phyloP scores from a whole-genome alignment of 164 flowering plant species.

The Magnolia changhungtana region DNA sequence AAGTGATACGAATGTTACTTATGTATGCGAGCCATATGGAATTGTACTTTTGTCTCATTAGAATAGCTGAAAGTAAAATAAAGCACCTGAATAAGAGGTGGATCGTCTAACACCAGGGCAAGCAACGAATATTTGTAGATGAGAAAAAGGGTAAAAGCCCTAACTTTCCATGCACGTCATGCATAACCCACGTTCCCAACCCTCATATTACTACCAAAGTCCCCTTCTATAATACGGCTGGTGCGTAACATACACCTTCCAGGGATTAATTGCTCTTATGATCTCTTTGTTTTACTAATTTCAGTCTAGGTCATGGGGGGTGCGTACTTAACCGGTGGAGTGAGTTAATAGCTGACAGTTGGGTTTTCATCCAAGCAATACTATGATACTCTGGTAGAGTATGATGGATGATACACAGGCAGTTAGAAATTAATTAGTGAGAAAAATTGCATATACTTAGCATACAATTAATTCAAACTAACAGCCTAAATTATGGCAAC shows the following conservation, averaged over 20 bases:
- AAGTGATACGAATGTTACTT: background rate
- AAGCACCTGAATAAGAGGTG: conserved; percentile 14
- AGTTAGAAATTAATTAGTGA: too few relatives aligned
- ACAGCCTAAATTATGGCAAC: too few relatives aligned
- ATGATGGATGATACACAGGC: too few relatives aligned
- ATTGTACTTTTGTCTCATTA: conserved; percentile 58
- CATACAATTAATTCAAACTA: too few relatives aligned
- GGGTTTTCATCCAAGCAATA: too few relatives aligned
- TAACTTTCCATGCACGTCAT: conserved; percentile 57
- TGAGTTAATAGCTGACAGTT: too few relatives aligned
- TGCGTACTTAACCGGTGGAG: too few relatives aligned
- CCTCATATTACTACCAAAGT: conserved; percentile 9
- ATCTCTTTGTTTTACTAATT: background rate
- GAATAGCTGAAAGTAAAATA: conserved; percentile 31
- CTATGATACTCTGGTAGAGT: too few relatives aligned
- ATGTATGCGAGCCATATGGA: conserved; percentile 23
- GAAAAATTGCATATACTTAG: too few relatives aligned
- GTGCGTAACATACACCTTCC: conserved; percentile 11
- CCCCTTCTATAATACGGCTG: conserved; percentile 6
- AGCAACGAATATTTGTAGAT: conserved; percentile 46
- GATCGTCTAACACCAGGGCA: conserved; percentile 33
- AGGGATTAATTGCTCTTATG: conserved; percentile 10
- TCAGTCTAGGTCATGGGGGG: too few relatives aligned
- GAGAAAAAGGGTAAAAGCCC: conserved; percentile 17
- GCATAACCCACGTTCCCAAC: conserved; percentile 29